These are phyloP conservation scores for Dalechampia spathulata DNA, from an alignment of 441 rosid species.

Conservation along the genomic window DNA sequence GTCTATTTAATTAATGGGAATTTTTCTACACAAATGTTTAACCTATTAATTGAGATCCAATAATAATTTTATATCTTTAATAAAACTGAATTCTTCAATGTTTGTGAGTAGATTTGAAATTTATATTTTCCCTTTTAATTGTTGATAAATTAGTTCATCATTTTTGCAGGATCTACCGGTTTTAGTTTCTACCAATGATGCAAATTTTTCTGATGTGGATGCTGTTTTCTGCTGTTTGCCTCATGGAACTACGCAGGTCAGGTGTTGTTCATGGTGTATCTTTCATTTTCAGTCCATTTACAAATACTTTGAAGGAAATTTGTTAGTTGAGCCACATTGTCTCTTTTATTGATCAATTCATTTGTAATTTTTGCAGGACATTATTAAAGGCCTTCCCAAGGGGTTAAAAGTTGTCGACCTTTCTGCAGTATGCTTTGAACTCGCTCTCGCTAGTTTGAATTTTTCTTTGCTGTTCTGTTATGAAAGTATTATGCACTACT, in stretches of 20 bases:
- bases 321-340: neutral
- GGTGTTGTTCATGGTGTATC: conserved; percentile 13
- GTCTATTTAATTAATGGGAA: too few relatives aligned
- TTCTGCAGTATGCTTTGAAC: conserved; percentile 61
- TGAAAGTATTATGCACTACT: neutral
- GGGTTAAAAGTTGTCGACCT: conserved; percentile 81
- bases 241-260: conserved; percentile 94
- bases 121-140: neutral
- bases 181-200: conserved; percentile 69
- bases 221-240: conserved; percentile 96
- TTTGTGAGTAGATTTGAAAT: too few relatives aligned
- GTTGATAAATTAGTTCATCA: too few relatives aligned
- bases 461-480: neutral
- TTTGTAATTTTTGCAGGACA: conserved; percentile 45
- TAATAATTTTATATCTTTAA: too few relatives aligned
- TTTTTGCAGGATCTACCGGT: conserved; percentile 62
- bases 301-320: neutral
- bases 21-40: too few relatives aligned
- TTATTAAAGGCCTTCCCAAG: conserved; percentile 67
- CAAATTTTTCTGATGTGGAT: conserved; percentile 71
- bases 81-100: too few relatives aligned
- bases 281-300: conserved; percentile 3
- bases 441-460: conserved; percentile 2
- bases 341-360: neutral
- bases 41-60: too few relatives aligned